Conservation (phyloP, 768 basidiomycete species). For the Amanita pseudoporphyria region DNA sequence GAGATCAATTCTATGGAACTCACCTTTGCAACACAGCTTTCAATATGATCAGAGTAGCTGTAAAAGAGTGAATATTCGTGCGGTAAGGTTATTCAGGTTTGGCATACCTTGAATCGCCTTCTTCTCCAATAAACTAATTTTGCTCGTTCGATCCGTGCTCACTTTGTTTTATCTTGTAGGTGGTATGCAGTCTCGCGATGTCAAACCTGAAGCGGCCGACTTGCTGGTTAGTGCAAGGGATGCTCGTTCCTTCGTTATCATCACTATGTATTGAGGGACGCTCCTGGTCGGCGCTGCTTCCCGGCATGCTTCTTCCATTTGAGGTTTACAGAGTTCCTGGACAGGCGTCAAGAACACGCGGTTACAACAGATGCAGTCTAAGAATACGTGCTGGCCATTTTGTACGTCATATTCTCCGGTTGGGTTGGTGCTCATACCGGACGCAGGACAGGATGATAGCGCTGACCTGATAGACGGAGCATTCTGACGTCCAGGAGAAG, state of each 20-base stretch:
- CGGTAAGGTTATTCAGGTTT: too few relatives aligned
- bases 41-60: too few relatives aligned
- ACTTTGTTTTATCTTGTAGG: background rate
- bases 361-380: constrained; percentile 2
- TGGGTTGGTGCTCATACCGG: constrained; percentile 14
- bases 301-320: background rate
- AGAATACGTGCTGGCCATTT: constrained; percentile 4
- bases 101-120: too few relatives aligned
- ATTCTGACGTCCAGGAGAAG: background rate
- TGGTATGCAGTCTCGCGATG: background rate
- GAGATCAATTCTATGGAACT: too few relatives aligned
- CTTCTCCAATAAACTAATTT: too few relatives aligned
- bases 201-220: background rate
- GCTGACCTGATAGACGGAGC: background rate
- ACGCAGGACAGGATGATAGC: constrained; percentile 9
- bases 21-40: too few relatives aligned
- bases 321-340: background rate
- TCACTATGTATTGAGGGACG: background rate
- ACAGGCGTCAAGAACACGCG: background rate
- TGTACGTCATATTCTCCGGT: constrained; percentile 2
- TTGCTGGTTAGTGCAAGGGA: background rate
- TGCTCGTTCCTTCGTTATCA: background rate
- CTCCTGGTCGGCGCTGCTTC: background rate
- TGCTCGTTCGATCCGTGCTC: background rate
- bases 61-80: too few relatives aligned